Conservation (phyloP, 108 stramenopile genomes). For the Chaetoceros tenuissimus region DNA sequence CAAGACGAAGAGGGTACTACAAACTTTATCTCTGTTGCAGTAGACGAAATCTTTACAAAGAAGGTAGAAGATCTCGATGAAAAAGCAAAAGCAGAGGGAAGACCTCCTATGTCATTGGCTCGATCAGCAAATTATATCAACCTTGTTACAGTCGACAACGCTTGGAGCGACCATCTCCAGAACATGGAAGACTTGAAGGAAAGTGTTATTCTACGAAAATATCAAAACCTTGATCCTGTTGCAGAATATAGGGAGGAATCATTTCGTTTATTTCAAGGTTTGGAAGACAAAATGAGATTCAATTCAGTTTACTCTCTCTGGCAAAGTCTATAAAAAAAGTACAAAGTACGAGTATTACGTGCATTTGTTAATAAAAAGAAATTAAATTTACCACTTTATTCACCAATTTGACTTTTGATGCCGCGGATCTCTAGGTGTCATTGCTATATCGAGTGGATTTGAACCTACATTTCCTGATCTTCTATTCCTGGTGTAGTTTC, state of each 20-base stretch:
- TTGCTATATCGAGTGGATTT: neutral
- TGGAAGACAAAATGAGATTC: conserved; percentile 72
- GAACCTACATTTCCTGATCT: too few species aligned
- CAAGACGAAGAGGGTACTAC: conserved; percentile 35
- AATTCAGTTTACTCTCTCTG: conserved; percentile 81
- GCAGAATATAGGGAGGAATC: conserved; percentile 72
- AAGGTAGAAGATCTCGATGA: conserved; percentile 47
- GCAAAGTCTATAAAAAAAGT: conserved; percentile 54
- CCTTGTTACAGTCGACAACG: conserved; percentile 83
- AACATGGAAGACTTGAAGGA: conserved; percentile 84
- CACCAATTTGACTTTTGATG: neutral
- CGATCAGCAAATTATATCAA: conserved; percentile 83
- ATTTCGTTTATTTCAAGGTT: conserved; percentile 61
- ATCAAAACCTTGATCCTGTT: conserved; percentile 64
- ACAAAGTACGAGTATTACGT: neutral
- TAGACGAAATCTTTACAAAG: conserved; percentile 59
- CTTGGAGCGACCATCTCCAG: conserved; percentile 85
- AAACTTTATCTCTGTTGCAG: conserved; percentile 48
- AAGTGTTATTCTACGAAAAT: conserved; percentile 64
- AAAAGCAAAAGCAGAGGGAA: conserved; percentile 47
- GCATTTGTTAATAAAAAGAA: too few species aligned
- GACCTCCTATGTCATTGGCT: conserved; percentile 49
- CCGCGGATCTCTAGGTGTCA: neutral
- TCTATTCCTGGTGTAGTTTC: neutral
- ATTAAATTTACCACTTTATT: too few species aligned